Base-by-base conservation (phyloP, 2,329 filamentous ascomycete species). In the Ilyonectria destructans region DNA sequence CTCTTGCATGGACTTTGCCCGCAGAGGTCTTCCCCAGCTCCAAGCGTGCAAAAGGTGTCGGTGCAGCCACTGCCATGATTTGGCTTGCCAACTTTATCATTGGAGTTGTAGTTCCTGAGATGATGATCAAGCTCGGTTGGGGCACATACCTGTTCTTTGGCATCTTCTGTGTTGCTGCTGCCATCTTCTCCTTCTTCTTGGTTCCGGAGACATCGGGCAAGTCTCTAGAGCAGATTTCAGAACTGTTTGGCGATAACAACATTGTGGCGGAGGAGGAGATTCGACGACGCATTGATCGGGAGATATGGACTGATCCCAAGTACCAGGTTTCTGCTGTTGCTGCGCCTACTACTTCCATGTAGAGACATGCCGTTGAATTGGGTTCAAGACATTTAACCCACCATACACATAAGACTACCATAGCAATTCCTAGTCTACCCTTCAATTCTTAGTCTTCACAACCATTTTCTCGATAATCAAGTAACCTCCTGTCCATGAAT, bases 71-170 rank as follows among this genome's bases (percentile, higher is more conserved):
- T 0, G 76, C 77, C 0, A 77, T 76, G 48, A 78, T 77, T 45
- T 83, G 82, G 82, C 62, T 83, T 6, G 74, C 72, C 5, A 80
- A 78, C 66, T 80, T 79, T 62, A 85, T 77, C 33, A 71, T 77
- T 54, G 87, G 87, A 8, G 82, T 89, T 21, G 84, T 87, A 17
- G 88, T 86, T 0, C 88, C 87, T 0, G 85, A 86, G 1, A 82
- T 90, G 49, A 81, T 89, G 6, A 78, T 87, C 60, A 83, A 85
- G 46, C 87, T 85, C 0, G 80, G 80, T 2, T 85, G 78, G 67
- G 82, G 83, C 1, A 82, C 83, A 0, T 89, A 88, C 64, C 78
- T 87, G 9, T 89, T 89, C 78, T 89, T 88, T 58, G 86, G 85
- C 0, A 75, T 82, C 7, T 88, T 88, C 70, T 88, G 86, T 66